phyloP scores from a whole-genome alignment of 176 grass and related monocot species.

The Alloteropsis semialata region DNA sequence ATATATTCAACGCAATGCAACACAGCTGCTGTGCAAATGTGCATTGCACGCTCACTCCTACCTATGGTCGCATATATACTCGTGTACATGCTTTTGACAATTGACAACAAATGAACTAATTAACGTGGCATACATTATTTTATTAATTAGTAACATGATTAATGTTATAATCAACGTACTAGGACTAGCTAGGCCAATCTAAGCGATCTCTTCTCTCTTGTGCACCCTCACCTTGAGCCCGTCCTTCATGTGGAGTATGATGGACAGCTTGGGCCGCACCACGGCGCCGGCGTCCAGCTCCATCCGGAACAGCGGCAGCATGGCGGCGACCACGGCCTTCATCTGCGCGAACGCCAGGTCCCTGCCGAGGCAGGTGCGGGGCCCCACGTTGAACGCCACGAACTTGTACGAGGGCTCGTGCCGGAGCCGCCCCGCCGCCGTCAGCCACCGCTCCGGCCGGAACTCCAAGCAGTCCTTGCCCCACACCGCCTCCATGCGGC shows the following conservation, averaged over 20 bases:
- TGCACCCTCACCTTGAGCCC: slow-evolving; percentile 56
- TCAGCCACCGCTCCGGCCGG: slow-evolving; percentile 76
- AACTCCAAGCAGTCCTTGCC: slow-evolving; percentile 83
- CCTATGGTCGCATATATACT: not conserved
- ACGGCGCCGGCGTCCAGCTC: slow-evolving; percentile 27
- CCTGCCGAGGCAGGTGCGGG: slow-evolving; percentile 57
- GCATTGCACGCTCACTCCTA: not conserved
- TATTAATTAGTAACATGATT: not conserved
- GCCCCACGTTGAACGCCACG: slow-evolving; percentile 79
- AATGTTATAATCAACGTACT: not conserved
- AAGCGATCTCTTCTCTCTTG: slow-evolving; percentile 2
- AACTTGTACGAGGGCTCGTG: slow-evolving; percentile 83
- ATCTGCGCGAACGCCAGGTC: slow-evolving; percentile 71
- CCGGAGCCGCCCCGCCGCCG: slow-evolving; percentile 32
- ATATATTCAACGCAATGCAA: not conserved
- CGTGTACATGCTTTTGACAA: not conserved
- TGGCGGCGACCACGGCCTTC: slow-evolving; percentile 53
- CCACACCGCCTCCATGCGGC: slow-evolving; percentile 79
- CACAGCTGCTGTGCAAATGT: not conserved
- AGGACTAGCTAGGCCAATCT: not conserved
- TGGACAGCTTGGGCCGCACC: slow-evolving; percentile 59
- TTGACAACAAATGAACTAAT: not conserved
- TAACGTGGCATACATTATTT: not conserved
- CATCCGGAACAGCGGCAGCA: slow-evolving; percentile 48
- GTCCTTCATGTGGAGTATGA: slow-evolving; percentile 79